Evolutionary conservation across 805 yeast species (phyloP), one percentile per base, ranked within the genome.

Genomic region (Zygosaccharomyces siamensis): DNA sequence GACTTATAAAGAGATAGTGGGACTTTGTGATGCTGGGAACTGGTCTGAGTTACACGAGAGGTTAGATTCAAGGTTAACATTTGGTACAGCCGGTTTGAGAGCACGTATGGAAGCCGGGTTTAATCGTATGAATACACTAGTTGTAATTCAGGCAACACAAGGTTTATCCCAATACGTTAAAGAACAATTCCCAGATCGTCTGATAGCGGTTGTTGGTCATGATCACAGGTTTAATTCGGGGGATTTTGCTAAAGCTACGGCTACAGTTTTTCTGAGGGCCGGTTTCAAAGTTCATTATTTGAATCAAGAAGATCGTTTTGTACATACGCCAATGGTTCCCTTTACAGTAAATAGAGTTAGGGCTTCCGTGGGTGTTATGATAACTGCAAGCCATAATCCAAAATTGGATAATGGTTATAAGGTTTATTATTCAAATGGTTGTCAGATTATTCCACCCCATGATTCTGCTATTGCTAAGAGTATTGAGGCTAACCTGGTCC

Each of bases 71-170:
- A 68, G 96, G 46, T 83, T 90, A 24, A 71, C 81, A 10, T 92
- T 92, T 67, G 98, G 98, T 0, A 92, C 98, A 0, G 97, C 98
- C 2, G 98, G 97, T 0, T 76, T 93, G 42, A 73, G 99, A 24
- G 79, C 95, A 1, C 71, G 75, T 20, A 89, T 93, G 97, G 90
- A 83, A 52, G 89, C 97, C 0, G 98, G 99, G 0, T 89, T 86
- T 62, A 77, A 80, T 45, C 78, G 89, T 56, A 86, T 93, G 92
- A 92, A 93, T 66, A 84, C 84, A 53, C 83, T 92, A 14, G 89
- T 97, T 0, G 85, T 92, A 1, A 61, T 88, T 39, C 98, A 92
- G 69, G 90, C 98, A 0, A 81, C 97, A 0, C 96, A 89, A 58
- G 96, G 95, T 1, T 67, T 86, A 16, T 81, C 88, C 0, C 63